These are phyloP conservation scores for Epichloe sp. DNA, from an alignment of 2,329 filamentous ascomycete species.

Conservation along the genomic window DNA sequence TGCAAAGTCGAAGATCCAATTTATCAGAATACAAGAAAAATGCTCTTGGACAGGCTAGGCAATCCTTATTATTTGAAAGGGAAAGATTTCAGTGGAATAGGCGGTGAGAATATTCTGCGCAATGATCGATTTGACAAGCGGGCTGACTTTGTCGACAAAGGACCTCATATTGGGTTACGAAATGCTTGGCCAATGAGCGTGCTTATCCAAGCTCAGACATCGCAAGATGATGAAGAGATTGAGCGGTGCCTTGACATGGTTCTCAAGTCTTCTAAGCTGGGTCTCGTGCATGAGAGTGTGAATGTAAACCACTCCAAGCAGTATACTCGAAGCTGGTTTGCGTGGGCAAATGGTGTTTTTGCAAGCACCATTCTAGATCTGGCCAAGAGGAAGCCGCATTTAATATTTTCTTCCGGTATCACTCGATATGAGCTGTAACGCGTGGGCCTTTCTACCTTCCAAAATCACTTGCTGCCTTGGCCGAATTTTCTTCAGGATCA, in stretches of 20 bases:
- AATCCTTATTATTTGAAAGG: slow-evolving; percentile 88
- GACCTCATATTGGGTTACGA: slow-evolving; percentile 62
- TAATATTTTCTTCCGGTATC: slow-evolving; percentile 61
- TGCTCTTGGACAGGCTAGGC: slow-evolving; percentile 57
- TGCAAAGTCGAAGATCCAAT: slow-evolving; percentile 48
- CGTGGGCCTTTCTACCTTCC: background rate
- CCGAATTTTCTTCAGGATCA: background rate
- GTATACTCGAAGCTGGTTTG: slow-evolving; percentile 91
- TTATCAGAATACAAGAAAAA: slow-evolving; percentile 77
- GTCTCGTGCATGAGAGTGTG: slow-evolving; percentile 84
- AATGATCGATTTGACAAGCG: slow-evolving; percentile 1
- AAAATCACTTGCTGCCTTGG: no score
- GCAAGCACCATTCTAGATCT: slow-evolving; percentile 84
- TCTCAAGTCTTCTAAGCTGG: slow-evolving; percentile 59
- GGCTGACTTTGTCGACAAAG: slow-evolving; percentile 16
- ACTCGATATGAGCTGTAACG: slow-evolving; percentile 42
- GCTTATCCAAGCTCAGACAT: slow-evolving; percentile 82
- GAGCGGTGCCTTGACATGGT: slow-evolving; percentile 58
- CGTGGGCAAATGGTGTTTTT: slow-evolving; percentile 96
- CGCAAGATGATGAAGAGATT: slow-evolving; percentile 74
- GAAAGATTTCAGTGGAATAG: slow-evolving; percentile 69
- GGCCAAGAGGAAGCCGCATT: slow-evolving; percentile 73
- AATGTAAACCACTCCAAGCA: slow-evolving; percentile 53
- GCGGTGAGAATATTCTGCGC: slow-evolving; percentile 41
- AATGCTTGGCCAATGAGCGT: slow-evolving; percentile 97